Conservation (phyloP, 2,329 filamentous ascomycete genomes). For the Penicillium frequentans region DNA sequence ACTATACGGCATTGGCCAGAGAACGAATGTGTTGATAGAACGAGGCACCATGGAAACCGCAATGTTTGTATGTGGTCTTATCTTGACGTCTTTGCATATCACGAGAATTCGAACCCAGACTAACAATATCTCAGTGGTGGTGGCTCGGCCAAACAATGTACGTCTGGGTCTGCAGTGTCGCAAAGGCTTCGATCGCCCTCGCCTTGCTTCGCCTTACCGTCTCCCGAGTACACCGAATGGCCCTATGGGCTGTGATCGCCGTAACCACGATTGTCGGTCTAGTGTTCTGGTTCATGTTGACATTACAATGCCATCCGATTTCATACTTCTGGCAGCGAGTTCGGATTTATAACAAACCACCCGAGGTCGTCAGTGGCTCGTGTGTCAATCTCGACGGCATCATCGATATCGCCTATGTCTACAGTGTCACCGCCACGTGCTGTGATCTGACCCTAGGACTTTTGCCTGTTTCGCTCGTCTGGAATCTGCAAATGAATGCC, state of each 20-base stretch:
- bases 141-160: conserved; percentile 60
- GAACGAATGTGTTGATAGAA: conserved; percentile 13
- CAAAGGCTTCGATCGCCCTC: conserved; percentile 55
- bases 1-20: conserved; percentile 34
- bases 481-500: conserved; percentile 52
- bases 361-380: conserved; percentile 22
- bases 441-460: conserved; percentile 56
- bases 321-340: conserved; percentile 51
- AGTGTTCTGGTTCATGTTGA: conserved; percentile 52
- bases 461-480: conserved; percentile 56
- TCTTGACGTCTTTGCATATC: neutral
- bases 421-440: conserved; percentile 49
- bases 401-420: conserved; percentile 54
- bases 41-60: conserved; percentile 29
- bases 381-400: conserved; percentile 50
- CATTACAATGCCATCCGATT: conserved; percentile 56
- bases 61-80: conserved; percentile 31
- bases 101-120: neutral
- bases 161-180: conserved; percentile 47
- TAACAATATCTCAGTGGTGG: conserved; percentile 41
- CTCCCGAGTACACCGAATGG: conserved; percentile 1
- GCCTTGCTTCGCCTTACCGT: conserved; percentile 56
- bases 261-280: conserved; percentile 47
- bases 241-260: conserved; percentile 42
- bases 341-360: conserved; percentile 15